These are phyloP conservation scores for Wickerhamomyces sp. DNA, from an alignment of 1,139 yeast species.

Conservation along the genomic window DNA sequence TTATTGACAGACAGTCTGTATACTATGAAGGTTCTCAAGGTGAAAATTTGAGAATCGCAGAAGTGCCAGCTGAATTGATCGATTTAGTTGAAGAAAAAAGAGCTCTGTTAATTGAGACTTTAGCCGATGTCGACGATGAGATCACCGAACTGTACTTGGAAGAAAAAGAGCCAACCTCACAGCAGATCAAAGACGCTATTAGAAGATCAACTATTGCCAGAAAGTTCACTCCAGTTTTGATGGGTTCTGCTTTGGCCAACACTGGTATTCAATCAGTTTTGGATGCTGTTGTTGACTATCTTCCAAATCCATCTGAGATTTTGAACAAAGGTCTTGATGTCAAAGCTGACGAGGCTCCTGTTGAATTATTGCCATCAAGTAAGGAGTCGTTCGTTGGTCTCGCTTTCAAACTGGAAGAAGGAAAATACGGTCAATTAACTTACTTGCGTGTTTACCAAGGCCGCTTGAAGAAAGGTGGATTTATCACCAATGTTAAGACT, in stretches of 20 bases:
- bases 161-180: conserved; percentile 79
- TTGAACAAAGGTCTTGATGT: conserved; percentile 85
- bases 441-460: conserved; percentile 98
- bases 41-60: conserved; percentile 57
- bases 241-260: conserved; percentile 98
- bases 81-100: conserved; percentile 83
- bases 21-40: conserved; percentile 94
- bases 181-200: conserved; percentile 82
- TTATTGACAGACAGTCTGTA: conserved; percentile 79
- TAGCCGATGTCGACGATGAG: conserved; percentile 97
- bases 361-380: conserved; percentile 70
- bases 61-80: conserved; percentile 69
- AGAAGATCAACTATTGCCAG: conserved; percentile 96
- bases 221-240: conserved; percentile 94
- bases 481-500: conserved; percentile 82
- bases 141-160: conserved; percentile 91
- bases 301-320: conserved; percentile 93
- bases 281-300: conserved; percentile 92
- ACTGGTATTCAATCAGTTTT: conserved; percentile 92
- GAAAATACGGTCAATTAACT: conserved; percentile 95
- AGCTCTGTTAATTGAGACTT: conserved; percentile 76
- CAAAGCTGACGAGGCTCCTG: conserved; percentile 62
- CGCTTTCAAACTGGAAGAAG: conserved; percentile 97
- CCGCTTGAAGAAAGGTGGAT: conserved; percentile 81
- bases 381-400: conserved; percentile 85